phyloP scores from a whole-genome alignment of 495 filamentous ascomycete genomes.

The Bacidia rubella region DNA sequence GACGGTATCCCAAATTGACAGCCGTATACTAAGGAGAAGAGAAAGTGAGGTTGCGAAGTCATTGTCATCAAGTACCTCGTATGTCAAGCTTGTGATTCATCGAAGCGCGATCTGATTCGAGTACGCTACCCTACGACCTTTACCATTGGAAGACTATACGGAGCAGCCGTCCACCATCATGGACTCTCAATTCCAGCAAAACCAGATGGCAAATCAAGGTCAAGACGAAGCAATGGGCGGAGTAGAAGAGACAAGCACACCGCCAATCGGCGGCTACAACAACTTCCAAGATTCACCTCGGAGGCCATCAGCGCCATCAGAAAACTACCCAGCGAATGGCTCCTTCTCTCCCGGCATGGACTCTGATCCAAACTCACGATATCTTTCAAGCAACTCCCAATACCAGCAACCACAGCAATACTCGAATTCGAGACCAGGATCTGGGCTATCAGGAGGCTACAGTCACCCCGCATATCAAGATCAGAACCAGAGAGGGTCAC shows the following conservation, averaged over 20 bases:
- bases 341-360: slow-evolving; percentile 31
- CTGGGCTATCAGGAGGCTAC: slow-evolving; percentile 35
- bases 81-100: not conserved
- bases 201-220: slow-evolving; percentile 14
- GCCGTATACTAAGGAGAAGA: too few relatives aligned
- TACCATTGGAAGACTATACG: too few relatives aligned
- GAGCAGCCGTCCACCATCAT: slow-evolving; percentile 6
- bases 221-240: slow-evolving; percentile 25
- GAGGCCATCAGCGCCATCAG: slow-evolving; percentile 31
- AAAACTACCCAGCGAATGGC: slow-evolving; percentile 31
- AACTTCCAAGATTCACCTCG: slow-evolving; percentile 27
- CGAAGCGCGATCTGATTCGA: too few relatives aligned
- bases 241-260: slow-evolving; percentile 25
- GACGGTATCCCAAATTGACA: too few relatives aligned
- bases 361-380: slow-evolving; percentile 27
- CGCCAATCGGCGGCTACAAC: slow-evolving; percentile 18
- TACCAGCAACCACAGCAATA: slow-evolving; percentile 31
- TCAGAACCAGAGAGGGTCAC: slow-evolving; percentile 27
- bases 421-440: slow-evolving; percentile 36
- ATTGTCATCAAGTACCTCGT: too few relatives aligned
- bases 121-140: not conserved
- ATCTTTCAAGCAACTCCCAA: slow-evolving; percentile 27
- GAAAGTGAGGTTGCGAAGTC: too few relatives aligned
- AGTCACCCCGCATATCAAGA: slow-evolving; percentile 30
- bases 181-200: slow-evolving; percentile 23